Percentiles rank a stretch among this genome's conserved stretches.
Conservation (phyloP, 1,139 yeast genomes). For the Saccharomyces hybrid region DNA sequence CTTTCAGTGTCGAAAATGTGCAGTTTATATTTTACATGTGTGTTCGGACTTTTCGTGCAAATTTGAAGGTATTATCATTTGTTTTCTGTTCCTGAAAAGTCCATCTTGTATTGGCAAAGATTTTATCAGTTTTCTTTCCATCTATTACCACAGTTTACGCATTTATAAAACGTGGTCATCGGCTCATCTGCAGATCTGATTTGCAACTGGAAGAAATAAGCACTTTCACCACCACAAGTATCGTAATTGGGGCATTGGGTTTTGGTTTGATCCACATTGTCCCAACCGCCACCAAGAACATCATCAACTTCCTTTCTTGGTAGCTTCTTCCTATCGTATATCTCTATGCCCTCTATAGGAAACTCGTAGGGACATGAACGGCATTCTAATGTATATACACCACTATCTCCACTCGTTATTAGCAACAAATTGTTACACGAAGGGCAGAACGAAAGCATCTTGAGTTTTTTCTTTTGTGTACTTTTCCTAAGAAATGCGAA, state of each 20-base stretch:
- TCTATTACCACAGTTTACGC: constrained; percentile 87
- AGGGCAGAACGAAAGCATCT: constrained; percentile 90
- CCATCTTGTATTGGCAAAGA: background rate
- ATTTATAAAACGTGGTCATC: constrained; percentile 93
- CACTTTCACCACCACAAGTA: constrained; percentile 79
- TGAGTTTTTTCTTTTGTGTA: background rate
- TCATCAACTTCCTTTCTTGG: constrained; percentile 91
- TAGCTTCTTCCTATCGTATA: constrained; percentile 76
- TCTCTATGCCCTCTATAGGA: constrained; percentile 72
- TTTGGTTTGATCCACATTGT: constrained; percentile 84
- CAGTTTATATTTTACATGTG: background rate
- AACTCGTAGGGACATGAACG: constrained; percentile 94
- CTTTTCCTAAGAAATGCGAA: background rate
- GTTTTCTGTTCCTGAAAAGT: background rate
- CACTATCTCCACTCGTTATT: constrained; percentile 38
- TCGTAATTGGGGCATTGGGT: constrained; percentile 83
- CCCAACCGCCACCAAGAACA: constrained; percentile 98
- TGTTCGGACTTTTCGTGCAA: background rate
- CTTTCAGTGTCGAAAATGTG: background rate
- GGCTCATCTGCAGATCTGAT: constrained; percentile 75
- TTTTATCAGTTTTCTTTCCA: constrained; percentile 81
- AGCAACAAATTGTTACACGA: constrained; percentile 85
- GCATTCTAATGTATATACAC: constrained; percentile 51
- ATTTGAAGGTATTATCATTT: background rate
- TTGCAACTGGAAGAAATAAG: constrained; percentile 94